These are phyloP conservation scores for Penicillium bovifimosum DNA, from an alignment of 495 filamentous ascomycete species.

Conservation along the genomic window DNA sequence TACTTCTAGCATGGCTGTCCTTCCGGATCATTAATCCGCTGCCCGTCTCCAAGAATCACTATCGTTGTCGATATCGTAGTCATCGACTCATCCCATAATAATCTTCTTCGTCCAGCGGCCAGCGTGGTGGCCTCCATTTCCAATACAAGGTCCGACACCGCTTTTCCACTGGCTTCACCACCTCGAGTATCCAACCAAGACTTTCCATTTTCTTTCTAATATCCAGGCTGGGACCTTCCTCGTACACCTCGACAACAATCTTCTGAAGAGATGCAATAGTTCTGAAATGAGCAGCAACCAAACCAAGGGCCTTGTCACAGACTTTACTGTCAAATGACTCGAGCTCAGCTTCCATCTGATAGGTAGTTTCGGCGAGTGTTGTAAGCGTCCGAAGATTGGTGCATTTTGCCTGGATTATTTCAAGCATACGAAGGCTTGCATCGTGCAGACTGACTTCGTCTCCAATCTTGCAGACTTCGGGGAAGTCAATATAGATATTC, in stretches of 20 bases:
- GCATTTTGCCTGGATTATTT: conserved; percentile 5
- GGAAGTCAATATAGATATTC: conserved; percentile 11
- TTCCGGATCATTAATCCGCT: conserved; percentile 3
- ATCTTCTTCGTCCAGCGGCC: not conserved
- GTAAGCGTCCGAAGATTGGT: conserved; percentile 5
- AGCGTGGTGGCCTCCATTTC: too few species aligned
- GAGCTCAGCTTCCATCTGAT: not conserved
- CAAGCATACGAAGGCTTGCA: conserved; percentile 3
- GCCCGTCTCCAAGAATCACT: conserved; percentile 10
- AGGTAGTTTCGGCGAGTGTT: not conserved
- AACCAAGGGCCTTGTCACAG: conserved; percentile 2
- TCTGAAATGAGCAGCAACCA: conserved; percentile 6
- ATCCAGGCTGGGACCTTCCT: conserved; percentile 3
- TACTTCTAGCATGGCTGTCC: too few species aligned
- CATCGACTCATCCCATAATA: conserved; percentile 6
- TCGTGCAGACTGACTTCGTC: conserved; percentile 7
- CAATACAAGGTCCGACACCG: not conserved
- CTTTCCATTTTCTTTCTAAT: conserved; percentile 10
- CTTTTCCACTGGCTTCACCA: conserved; percentile 4
- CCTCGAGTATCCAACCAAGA: conserved; percentile 10
- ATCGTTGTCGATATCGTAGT: conserved; percentile 12
- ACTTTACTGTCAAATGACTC: conserved; percentile 3
- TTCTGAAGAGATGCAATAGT: conserved; percentile 5
- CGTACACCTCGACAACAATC: conserved; percentile 7
- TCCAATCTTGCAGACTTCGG: not conserved